Evolutionary conservation across 139 green algal genomes (phyloP).

Genomic region (Picochlorum sp.): DNA sequence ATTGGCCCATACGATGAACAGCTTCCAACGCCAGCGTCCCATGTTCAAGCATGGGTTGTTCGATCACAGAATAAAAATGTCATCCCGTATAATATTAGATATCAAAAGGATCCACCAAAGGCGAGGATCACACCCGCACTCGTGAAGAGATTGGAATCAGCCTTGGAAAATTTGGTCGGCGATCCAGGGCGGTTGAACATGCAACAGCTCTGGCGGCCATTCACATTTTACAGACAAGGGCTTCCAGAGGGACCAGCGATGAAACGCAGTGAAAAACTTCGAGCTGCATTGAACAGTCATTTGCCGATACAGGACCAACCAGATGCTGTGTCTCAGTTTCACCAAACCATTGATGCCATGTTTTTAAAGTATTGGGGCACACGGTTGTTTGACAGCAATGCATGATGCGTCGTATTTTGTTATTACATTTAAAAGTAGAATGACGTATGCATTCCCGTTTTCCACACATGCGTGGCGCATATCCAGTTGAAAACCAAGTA

Average conservation of each 20-base stretch:
- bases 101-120: background rate
- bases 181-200: constrained; percentile 43
- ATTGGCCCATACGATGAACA: constrained; percentile 65
- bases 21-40: constrained; percentile 37
- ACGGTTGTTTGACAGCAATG: too few species aligned
- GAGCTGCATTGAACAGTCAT: constrained; percentile 25
- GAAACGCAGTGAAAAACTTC: constrained; percentile 48
- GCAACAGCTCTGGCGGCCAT: constrained; percentile 46
- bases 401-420: background rate
- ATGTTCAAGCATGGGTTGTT: constrained; percentile 34
- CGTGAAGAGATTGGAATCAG: background rate
- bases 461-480: constrained; percentile 5
- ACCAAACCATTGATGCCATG: constrained; percentile 9
- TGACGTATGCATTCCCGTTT: background rate
- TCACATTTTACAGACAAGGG: constrained; percentile 24
- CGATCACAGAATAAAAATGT: constrained; percentile 19
- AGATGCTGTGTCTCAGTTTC: constrained; percentile 7
- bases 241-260: constrained; percentile 25
- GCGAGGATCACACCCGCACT: constrained; percentile 4
- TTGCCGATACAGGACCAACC: constrained; percentile 18
- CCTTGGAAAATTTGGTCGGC: constrained; percentile 23
- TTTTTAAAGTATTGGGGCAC: constrained; percentile 15
- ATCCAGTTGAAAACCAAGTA: constrained; percentile 3
- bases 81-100: constrained; percentile 27
- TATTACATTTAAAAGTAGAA: constrained; percentile 11